Percentiles rank a stretch among this genome's conserved stretches.
Evolutionary conservation across 2,329 filamentous ascomycete species (phyloP).

Genomic region (Daldinia sp.): DNA sequence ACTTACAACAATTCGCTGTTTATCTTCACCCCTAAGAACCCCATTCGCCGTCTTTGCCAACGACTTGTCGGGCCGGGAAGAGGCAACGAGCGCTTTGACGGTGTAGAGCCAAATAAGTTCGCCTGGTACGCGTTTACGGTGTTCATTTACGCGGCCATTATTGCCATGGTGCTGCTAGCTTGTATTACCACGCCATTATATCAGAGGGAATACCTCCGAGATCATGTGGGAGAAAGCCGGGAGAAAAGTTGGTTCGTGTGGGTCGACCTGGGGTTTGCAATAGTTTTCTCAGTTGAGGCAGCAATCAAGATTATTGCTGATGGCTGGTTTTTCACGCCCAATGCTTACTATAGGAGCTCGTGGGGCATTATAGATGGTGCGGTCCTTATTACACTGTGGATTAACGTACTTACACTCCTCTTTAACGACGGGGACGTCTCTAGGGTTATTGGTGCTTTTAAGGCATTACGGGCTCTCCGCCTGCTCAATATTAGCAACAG

Average conservation of each 20-base stretch:
- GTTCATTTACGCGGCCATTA: constrained; percentile 91
- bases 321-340: constrained; percentile 94
- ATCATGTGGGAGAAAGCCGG: constrained; percentile 56
- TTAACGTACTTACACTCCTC: constrained; percentile 87
- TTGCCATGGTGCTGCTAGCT: constrained; percentile 96
- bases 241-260: constrained; percentile 91
- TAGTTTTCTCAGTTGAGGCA: constrained; percentile 86
- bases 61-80: constrained; percentile 89
- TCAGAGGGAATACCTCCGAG: constrained; percentile 83
- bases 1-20: constrained; percentile 93
- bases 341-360: constrained; percentile 94
- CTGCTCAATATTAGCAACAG: constrained; percentile 96
- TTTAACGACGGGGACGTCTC: constrained; percentile 85
- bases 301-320: constrained; percentile 93
- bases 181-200: constrained; percentile 95
- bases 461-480: constrained; percentile 89
- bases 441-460: constrained; percentile 93
- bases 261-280: constrained; percentile 88
- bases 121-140: constrained; percentile 95
- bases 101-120: constrained; percentile 85
- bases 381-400: constrained; percentile 92
- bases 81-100: constrained; percentile 86
- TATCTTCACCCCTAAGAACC: constrained; percentile 81
- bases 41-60: constrained; percentile 84
- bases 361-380: constrained; percentile 97